A percentile compares a stretch with the other conserved stretches of the same genome.
Conservation (phyloP, 2,329 filamentous ascomycete genomes). For the Endocalyx cinctus region DNA sequence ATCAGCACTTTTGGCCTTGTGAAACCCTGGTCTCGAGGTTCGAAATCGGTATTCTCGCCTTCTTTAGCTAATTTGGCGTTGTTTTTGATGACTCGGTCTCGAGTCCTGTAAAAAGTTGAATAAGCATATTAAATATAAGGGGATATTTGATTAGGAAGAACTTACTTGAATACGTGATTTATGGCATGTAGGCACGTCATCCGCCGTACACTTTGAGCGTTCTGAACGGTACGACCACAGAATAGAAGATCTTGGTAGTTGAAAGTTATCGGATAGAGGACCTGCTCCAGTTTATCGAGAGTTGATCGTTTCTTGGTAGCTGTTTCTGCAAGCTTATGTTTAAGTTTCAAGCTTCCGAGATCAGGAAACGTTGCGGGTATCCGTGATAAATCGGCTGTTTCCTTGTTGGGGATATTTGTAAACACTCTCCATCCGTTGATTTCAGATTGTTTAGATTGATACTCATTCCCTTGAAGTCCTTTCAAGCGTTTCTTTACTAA, state of each 20-base stretch:
- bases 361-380: conserved; percentile 32
- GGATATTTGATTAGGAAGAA: neutral
- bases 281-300: conserved; percentile 60
- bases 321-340: conserved; percentile 60
- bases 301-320: conserved; percentile 48
- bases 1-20: conserved; percentile 91
- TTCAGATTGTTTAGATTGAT: conserved; percentile 43
- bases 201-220: conserved; percentile 64
- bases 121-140: neutral
- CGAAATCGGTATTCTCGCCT: conserved; percentile 58
- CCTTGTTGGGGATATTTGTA: conserved; percentile 40
- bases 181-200: conserved; percentile 77
- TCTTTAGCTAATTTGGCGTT: conserved; percentile 72
- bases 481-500: conserved; percentile 51
- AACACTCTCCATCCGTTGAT: conserved; percentile 45
- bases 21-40: conserved; percentile 89
- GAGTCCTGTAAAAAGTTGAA: conserved; percentile 49
- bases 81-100: conserved; percentile 89
- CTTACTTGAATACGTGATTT: conserved; percentile 85
- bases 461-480: conserved; percentile 45
- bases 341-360: conserved; percentile 55
- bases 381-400: conserved; percentile 26
- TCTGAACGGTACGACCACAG: conserved; percentile 64
- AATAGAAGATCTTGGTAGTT: conserved; percentile 78
- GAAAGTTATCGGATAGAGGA: conserved; percentile 69